Percentiles rank a stretch among this genome's conserved stretches.
Evolutionary conservation across 2,329 filamentous ascomycete genomes (phyloP).

Genomic region (Colletotrichum chlorophyti): DNA sequence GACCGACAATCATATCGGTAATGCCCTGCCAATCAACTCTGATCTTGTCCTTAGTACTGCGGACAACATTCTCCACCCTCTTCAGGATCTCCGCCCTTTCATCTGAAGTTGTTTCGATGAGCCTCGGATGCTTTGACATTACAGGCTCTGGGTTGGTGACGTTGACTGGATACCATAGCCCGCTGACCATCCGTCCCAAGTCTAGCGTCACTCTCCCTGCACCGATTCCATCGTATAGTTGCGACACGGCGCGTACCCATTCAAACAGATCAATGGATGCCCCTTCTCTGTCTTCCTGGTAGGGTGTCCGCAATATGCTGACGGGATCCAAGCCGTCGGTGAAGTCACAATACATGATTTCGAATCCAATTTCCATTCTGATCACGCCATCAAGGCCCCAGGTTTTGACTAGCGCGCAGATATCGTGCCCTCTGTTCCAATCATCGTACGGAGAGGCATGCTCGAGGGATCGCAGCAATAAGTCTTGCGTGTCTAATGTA

Average conservation of each 20-base stretch:
- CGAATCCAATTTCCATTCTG: slow-evolving; percentile 69
- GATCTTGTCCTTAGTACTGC: slow-evolving; percentile 29
- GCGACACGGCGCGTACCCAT: slow-evolving; percentile 39
- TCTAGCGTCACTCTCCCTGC: slow-evolving; percentile 42
- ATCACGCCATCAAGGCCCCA: slow-evolving; percentile 65
- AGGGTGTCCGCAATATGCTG: slow-evolving; percentile 32
- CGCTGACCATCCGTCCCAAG: slow-evolving; percentile 49
- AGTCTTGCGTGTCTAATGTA: slow-evolving; percentile 61
- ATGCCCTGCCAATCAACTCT: slow-evolving; percentile 66
- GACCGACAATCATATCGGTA: slow-evolving; percentile 64
- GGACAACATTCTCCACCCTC: slow-evolving; percentile 52
- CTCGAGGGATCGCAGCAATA: slow-evolving; percentile 46
- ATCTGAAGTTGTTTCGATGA: slow-evolving; percentile 35
- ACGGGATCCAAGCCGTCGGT: slow-evolving; percentile 41
- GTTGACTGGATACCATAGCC: slow-evolving; percentile 48
- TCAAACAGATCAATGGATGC: slow-evolving; percentile 40
- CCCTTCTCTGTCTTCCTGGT: background rate
- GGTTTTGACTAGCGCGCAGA: slow-evolving; percentile 57
- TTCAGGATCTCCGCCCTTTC: slow-evolving; percentile 44
- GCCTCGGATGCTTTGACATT: slow-evolving; percentile 41
- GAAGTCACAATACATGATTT: slow-evolving; percentile 69
- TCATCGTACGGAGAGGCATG: too few relatives aligned
- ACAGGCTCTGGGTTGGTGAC: slow-evolving; percentile 40
- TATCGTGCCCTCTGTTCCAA: slow-evolving; percentile 50
- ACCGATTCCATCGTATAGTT: slow-evolving; percentile 44